These are phyloP conservation scores for Blastomyces gilchristii DNA, from an alignment of 2,329 filamentous ascomycete species.

Conservation along the genomic window DNA sequence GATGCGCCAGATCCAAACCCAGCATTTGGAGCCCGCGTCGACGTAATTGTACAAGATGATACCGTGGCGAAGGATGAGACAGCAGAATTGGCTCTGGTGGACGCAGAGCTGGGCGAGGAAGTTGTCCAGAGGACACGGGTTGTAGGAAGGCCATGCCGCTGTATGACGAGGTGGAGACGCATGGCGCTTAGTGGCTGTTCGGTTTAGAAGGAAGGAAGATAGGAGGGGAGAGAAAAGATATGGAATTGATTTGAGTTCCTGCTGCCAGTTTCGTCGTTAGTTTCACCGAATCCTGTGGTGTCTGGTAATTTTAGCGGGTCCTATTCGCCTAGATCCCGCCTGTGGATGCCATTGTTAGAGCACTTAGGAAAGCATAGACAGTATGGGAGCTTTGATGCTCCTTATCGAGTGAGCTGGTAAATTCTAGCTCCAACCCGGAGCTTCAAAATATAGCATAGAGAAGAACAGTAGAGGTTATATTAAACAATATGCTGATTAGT, in stretches of 20 bases:
- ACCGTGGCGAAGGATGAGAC: slow-evolving; percentile 22
- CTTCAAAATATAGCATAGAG: neutral
- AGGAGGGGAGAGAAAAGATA: neutral
- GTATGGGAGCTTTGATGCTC: neutral
- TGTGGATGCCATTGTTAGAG: neutral
- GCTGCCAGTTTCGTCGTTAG: neutral
- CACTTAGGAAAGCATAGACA: neutral
- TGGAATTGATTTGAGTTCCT: neutral
- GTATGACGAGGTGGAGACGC: slow-evolving; percentile 63
- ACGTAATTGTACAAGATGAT: slow-evolving; percentile 20
- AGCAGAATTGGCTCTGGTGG: slow-evolving; percentile 19
- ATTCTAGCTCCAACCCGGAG: neutral
- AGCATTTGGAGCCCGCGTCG: slow-evolving; percentile 27
- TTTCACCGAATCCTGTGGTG: neutral
- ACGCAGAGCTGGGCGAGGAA: slow-evolving; percentile 33
- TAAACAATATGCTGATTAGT: neutral
- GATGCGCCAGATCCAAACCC: slow-evolving; percentile 21
- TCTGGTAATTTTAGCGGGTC: neutral
- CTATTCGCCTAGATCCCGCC: neutral
- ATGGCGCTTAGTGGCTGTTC: slow-evolving; percentile 32
- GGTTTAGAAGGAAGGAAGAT: neutral
- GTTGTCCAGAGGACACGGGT: slow-evolving; percentile 63
- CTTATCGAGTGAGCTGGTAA: neutral
- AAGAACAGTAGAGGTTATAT: neutral
- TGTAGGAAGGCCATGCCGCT: slow-evolving; percentile 62